These are phyloP conservation scores for Lathyrus sativus DNA, from an alignment of 306 rosid genomes.

Conservation along the genomic window DNA sequence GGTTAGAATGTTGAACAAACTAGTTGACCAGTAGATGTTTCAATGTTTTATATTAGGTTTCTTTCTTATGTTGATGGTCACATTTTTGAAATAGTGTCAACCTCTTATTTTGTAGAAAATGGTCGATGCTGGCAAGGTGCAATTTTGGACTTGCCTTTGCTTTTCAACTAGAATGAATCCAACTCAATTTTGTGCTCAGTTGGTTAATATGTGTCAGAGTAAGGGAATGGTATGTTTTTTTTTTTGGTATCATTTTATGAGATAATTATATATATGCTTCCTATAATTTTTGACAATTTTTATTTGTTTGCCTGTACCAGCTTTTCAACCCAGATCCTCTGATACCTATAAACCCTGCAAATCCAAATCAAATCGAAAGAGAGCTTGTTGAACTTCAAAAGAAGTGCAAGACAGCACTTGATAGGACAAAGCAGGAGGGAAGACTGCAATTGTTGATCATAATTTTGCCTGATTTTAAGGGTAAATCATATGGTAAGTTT, in stretches of 20 bases:
- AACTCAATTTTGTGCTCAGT: slow-evolving; percentile 30
- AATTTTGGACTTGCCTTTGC: slow-evolving; percentile 57
- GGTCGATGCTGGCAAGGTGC: slow-evolving; percentile 61
- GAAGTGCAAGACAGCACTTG: slow-evolving; percentile 16
- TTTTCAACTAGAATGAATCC: slow-evolving; percentile 41
- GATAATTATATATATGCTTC: background rate
- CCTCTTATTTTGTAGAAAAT: slow-evolving; percentile 56
- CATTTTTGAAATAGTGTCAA: background rate
- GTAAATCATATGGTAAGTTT: slow-evolving; percentile 62
- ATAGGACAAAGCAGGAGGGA: slow-evolving; percentile 1
- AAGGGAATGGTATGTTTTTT: slow-evolving; percentile 70
- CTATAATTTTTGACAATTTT: background rate
- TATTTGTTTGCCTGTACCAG: slow-evolving; percentile 36
- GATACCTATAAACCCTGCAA: slow-evolving; percentile 32
- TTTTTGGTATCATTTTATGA: background rate
- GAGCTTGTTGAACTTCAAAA: slow-evolving; percentile 45
- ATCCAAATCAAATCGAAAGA: slow-evolving; percentile 41
- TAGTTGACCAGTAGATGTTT: background rate
- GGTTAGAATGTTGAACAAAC: background rate
- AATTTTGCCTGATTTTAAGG: slow-evolving; percentile 67
- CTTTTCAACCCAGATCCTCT: slow-evolving; percentile 42
- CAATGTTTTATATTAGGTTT: background rate
- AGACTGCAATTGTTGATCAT: slow-evolving; percentile 60
- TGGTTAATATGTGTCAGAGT: slow-evolving; percentile 56
- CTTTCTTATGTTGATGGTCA: background rate